These are phyloP conservation scores for Blastocystis sp. DNA, from an alignment of 352 stramenopile genomes.

Conservation along the genomic window DNA sequence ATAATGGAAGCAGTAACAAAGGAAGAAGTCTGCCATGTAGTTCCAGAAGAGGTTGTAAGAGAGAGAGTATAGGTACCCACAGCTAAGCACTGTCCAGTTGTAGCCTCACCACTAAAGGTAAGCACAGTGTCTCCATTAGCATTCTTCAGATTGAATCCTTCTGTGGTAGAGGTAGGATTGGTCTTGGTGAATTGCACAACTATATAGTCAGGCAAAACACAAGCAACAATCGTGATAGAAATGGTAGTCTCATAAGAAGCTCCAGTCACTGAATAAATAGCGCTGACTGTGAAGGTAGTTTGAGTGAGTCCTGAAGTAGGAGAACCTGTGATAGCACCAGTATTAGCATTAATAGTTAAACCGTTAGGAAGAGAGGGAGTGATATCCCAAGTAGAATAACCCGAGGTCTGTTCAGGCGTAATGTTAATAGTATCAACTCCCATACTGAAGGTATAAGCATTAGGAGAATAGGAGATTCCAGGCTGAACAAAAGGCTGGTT, in stretches of 20 bases:
- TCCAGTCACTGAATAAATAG: neutral
- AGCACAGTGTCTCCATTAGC: neutral
- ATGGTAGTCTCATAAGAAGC: constrained; percentile 9
- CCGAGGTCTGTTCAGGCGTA: neutral
- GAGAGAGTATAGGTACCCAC: neutral
- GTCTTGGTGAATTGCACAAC: neutral
- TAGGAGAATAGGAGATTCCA: constrained; percentile 41
- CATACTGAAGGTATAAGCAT: constrained; percentile 16
- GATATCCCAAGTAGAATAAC: constrained; percentile 11
- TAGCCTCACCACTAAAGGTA: neutral
- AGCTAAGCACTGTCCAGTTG: neutral
- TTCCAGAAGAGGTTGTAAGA: neutral
- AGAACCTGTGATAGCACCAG: constrained; percentile 35
- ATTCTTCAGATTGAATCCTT: constrained; percentile 37
- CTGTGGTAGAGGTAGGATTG: neutral
- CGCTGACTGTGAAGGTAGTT: constrained; percentile 29
- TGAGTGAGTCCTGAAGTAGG: neutral
- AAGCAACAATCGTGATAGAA: constrained; percentile 26
- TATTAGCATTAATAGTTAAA: constrained; percentile 8
- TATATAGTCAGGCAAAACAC: constrained; percentile 43
- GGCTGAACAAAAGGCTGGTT: neutral
- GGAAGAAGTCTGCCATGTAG: neutral
- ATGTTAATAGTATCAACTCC: constrained; percentile 15
- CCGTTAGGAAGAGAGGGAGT: constrained; percentile 25
- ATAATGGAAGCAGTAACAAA: neutral